phyloP scores from a whole-genome alignment of 139 green algal species.

The Nannochloris sp. region DNA sequence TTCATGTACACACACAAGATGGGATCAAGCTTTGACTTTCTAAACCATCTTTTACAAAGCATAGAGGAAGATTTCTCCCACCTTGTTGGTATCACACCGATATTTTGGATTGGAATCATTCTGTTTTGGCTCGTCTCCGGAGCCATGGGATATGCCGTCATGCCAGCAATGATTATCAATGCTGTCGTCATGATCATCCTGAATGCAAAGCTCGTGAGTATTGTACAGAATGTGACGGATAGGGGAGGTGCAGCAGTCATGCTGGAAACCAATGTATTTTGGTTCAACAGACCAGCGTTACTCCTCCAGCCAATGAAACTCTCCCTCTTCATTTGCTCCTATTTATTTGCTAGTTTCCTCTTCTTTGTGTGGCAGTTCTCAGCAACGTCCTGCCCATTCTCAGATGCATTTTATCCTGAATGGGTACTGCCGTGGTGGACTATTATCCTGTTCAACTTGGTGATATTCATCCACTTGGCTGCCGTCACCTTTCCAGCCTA shows the following conservation, averaged over 20 bases:
- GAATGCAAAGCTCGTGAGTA: slow-evolving; percentile 9
- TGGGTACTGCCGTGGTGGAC: slow-evolving; percentile 22
- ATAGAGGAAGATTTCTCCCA: slow-evolving; percentile 29
- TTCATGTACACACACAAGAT: slow-evolving; percentile 38
- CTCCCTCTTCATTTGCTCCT: slow-evolving; percentile 33
- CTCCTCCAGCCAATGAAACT: slow-evolving; percentile 32
- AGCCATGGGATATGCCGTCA: slow-evolving; percentile 16
- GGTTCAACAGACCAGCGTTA: slow-evolving; percentile 22
- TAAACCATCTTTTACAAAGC: slow-evolving; percentile 7
- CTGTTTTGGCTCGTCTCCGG: slow-evolving; percentile 23
- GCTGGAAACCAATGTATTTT: slow-evolving; percentile 25
- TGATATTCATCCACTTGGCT: slow-evolving; percentile 25
- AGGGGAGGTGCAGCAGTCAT: slow-evolving; percentile 12
- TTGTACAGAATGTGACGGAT: slow-evolving; percentile 29
- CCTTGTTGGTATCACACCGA: slow-evolving; percentile 20
- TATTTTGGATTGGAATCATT: slow-evolving; percentile 17
- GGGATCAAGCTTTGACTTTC: slow-evolving; percentile 27
- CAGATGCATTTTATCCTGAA: slow-evolving; percentile 13
- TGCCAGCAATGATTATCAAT: slow-evolving; percentile 10
- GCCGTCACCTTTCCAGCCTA: slow-evolving; percentile 34
- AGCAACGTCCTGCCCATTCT: slow-evolving; percentile 33
- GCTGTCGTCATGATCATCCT: slow-evolving; percentile 10
- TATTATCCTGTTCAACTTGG: slow-evolving; percentile 17
- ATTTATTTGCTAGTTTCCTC: slow-evolving; percentile 24
- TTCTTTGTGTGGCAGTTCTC: slow-evolving; percentile 27